Conservation (phyloP, 1,284 basidiomycete species). For the Trichosporon ovoides region DNA sequence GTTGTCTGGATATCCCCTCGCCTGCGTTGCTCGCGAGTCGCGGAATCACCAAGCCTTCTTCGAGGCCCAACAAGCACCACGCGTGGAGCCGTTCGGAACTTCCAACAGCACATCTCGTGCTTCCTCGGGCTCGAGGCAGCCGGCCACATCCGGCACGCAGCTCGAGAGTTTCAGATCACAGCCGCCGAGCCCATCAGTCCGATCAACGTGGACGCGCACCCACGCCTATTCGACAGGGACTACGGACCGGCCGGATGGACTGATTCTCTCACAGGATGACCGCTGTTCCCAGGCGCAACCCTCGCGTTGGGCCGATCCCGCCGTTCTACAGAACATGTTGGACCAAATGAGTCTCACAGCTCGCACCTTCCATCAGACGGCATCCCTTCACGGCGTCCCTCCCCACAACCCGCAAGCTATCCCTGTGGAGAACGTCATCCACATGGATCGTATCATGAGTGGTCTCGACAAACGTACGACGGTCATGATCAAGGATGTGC, state of each 20-base stretch:
- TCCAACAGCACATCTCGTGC: too few species aligned
- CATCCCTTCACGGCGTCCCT: not conserved
- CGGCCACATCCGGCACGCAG: too few species aligned
- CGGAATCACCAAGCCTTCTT: too few species aligned
- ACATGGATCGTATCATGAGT: constrained; percentile 32
- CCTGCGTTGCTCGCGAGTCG: too few species aligned
- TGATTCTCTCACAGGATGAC: not conserved
- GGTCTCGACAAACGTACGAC: constrained; percentile 43
- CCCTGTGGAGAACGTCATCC: constrained; percentile 36
- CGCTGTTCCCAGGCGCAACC: not conserved
- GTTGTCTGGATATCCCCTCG: too few species aligned
- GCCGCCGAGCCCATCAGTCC: too few species aligned
- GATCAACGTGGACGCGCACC: not conserved
- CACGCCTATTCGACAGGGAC: not conserved
- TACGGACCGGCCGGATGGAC: not conserved
- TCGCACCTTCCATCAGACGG: constrained; percentile 24
- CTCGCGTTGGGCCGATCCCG: constrained; percentile 1
- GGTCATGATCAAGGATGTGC: constrained; percentile 49
- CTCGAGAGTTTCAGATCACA: too few species aligned
- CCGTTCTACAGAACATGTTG: constrained; percentile 26
- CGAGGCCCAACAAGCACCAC: too few species aligned
- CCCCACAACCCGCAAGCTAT: constrained; percentile 30
- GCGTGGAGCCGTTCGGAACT: too few species aligned
- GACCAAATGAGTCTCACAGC: constrained; percentile 31
- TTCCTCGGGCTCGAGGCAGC: too few species aligned